These are phyloP conservation scores for Balakata baccata DNA, from an alignment of 345 rosid genomes.

Conservation along the genomic window DNA sequence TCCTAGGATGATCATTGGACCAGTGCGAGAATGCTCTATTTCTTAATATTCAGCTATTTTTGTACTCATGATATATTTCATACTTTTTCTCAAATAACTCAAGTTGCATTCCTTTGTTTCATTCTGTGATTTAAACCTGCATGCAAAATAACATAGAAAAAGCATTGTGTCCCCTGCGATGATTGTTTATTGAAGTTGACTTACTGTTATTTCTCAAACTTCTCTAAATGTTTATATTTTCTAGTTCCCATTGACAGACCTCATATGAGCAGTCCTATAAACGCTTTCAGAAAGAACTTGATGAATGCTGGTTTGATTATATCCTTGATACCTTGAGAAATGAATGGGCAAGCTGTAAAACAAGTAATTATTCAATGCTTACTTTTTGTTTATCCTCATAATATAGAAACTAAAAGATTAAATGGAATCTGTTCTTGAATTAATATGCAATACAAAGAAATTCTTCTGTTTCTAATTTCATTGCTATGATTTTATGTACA, in stretches of 20 bases:
- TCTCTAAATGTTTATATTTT: constrained; percentile 59
- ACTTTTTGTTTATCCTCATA: background rate
- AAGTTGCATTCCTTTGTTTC: background rate
- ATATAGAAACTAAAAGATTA: background rate
- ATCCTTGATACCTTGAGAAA: constrained; percentile 10
- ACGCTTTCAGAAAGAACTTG: constrained; percentile 47
- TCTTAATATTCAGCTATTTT: background rate
- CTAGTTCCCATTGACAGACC: constrained; percentile 60
- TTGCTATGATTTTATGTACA: constrained; percentile 29
- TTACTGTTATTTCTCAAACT: constrained; percentile 15
- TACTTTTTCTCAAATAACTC: background rate
- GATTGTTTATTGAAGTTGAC: constrained; percentile 6
- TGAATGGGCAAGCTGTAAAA: constrained; percentile 22
- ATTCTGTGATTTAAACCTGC: background rate
- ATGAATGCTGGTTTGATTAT: constrained; percentile 58
- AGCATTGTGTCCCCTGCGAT: background rate
- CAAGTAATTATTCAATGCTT: constrained; percentile 10
- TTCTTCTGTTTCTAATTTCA: constrained; percentile 5
- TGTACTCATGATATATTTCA: background rate
- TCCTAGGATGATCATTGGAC: background rate
- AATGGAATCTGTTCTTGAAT: background rate
- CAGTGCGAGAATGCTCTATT: background rate
- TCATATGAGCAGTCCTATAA: constrained; percentile 42
- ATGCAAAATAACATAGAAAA: background rate
- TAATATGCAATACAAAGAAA: background rate